These are phyloP conservation scores for Eucalyptus virginea DNA, from an alignment of 345 rosid genomes.

Conservation along the genomic window DNA sequence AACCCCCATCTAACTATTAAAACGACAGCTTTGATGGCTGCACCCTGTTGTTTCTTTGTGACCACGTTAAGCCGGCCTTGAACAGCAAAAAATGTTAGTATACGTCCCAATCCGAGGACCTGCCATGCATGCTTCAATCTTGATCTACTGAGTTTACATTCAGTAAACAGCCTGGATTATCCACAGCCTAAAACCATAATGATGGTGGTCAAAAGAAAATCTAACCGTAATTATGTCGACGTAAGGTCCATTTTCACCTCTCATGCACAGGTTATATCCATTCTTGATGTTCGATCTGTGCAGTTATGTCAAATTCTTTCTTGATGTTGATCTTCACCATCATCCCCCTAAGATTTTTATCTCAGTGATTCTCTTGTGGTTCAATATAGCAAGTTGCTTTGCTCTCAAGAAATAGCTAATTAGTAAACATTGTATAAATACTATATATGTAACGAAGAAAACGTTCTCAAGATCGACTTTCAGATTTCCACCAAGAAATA, in stretches of 20 bases:
- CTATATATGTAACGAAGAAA: background rate
- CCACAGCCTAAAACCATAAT: background rate
- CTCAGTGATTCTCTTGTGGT: background rate
- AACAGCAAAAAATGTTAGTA: background rate
- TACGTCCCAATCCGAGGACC: background rate
- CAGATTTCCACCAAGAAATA: background rate
- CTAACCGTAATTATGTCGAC: background rate
- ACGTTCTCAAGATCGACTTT: background rate
- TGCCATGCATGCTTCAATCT: background rate
- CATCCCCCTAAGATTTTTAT: background rate
- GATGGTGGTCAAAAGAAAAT: background rate
- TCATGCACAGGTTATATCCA: background rate
- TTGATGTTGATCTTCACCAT: background rate
- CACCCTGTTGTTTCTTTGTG: background rate
- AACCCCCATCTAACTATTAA: conserved; percentile 10
- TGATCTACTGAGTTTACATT: background rate
- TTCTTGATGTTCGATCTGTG: background rate
- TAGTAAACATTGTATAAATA: background rate
- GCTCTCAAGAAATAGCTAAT: background rate
- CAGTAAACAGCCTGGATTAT: background rate
- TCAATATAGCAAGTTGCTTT: background rate
- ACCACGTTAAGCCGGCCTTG: background rate
- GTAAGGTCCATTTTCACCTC: background rate
- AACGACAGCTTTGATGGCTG: conserved; percentile 1
- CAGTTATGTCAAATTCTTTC: background rate